These are phyloP conservation scores for Neurospora tetrasperma DNA, from an alignment of 495 filamentous ascomycete species.

Conservation along the genomic window DNA sequence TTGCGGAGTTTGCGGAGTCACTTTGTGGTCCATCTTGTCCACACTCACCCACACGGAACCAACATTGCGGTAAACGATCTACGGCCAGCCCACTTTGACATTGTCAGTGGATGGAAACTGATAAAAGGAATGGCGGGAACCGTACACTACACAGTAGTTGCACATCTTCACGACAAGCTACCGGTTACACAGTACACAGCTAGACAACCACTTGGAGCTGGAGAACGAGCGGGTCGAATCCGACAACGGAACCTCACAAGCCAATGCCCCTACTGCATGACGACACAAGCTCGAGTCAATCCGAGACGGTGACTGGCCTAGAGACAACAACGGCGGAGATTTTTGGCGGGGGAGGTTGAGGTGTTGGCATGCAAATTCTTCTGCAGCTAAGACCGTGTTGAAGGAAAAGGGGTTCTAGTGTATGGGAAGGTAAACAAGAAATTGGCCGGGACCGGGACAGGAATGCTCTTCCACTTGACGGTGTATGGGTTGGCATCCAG, in stretches of 20 bases:
- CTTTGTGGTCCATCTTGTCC: background rate
- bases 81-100: background rate
- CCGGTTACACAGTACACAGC: background rate
- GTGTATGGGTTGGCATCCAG: background rate
- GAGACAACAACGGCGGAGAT: background rate
- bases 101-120: background rate
- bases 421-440: too few species aligned
- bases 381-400: background rate
- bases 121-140: background rate
- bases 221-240: background rate
- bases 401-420: background rate
- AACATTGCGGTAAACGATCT: background rate
- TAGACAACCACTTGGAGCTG: background rate
- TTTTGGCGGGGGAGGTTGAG: background rate
- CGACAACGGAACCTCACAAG: background rate
- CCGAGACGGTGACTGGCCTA: background rate
- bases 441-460: background rate
- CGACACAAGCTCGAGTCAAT: background rate
- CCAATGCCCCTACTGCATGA: background rate
- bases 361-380: background rate
- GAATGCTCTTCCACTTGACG: background rate
- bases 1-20: background rate
- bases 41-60: background rate
- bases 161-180: background rate
- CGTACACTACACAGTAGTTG: background rate